Conservation (phyloP, 805 yeast genomes). For the Suhomyces kilbournensis region DNA sequence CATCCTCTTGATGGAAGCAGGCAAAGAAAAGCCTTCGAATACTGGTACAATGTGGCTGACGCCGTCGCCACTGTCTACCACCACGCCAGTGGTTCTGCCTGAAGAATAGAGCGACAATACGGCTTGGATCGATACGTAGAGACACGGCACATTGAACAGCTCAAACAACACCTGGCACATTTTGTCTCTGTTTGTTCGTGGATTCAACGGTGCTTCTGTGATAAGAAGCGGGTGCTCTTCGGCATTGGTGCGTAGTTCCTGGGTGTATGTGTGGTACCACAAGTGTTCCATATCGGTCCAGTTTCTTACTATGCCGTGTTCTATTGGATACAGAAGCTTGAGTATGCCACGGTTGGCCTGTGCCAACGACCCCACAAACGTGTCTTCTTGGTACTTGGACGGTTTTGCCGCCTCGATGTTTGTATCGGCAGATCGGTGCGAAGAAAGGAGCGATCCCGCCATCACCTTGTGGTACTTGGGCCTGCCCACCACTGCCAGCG, state of each 20-base stretch:
- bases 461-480: conserved; percentile 82
- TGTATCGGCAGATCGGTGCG: conserved; percentile 4
- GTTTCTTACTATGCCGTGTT: conserved; percentile 72
- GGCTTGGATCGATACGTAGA: conserved; percentile 71
- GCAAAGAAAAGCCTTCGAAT: conserved; percentile 80
- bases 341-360: conserved; percentile 77
- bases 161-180: conserved; percentile 70
- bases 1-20: conserved; percentile 66
- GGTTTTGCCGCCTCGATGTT: conserved; percentile 10
- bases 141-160: conserved; percentile 70
- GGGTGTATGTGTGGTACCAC: conserved; percentile 68
- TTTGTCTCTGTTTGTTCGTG: conserved; percentile 54
- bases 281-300: conserved; percentile 86
- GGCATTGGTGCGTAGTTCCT: conserved; percentile 52
- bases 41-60: conserved; percentile 86
- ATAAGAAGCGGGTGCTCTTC: conserved; percentile 86
- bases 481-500: conserved; percentile 69
- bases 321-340: conserved; percentile 65
- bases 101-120: conserved; percentile 81
- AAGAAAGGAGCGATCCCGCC: conserved; percentile 46
- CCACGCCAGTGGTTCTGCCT: conserved; percentile 89
- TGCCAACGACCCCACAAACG: conserved; percentile 74
- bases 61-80: conserved; percentile 91
- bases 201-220: conserved; percentile 88
- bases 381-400: conserved; percentile 32